Base-by-base conservation (phyloP, 371 early-diverging fungal genomes). In the Haplosporangium sp. region DNA sequence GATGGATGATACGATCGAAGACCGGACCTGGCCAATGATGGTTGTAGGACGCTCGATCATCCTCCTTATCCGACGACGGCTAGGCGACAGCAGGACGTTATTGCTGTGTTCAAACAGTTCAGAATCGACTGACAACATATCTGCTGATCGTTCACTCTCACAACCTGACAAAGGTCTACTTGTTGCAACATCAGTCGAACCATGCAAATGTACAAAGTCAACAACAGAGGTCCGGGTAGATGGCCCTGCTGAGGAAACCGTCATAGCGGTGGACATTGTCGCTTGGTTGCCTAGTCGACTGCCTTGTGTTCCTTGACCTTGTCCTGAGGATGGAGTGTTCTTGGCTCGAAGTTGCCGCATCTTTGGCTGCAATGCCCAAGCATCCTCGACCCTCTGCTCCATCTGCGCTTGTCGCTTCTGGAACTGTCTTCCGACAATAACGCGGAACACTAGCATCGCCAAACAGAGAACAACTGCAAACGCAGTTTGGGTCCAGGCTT, bases 21-120 rank as follows among this genome's bases (percentile, higher is more conserved):
- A 51, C 2, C 74, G 53, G 40, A 60, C 68, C 12, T 74, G 74
- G 37, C 74, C 74, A 50, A 67, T 63, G 45, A 74, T 74, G 10
- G 74, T 74, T 10, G 57, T 59, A 1, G 74, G 74, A 10, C 74
- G 55, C 40, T 62, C 53, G 23, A 62, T 61, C 37, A 69, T 62
- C 29, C 57, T 38, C 51, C 50, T 56, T 14, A 54, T 47, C 36
- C 67, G 21, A 0, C 55, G 60, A 18, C 67, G 46, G 13, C 51
- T 54, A 2, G 54, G 29, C 10, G 20, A 20, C 50, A 6, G 50
- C 6, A n/a, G 18, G 20, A 3, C 50, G 14, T 50, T 18, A 20
- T 50, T 50, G 12, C 0, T 29, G 29, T 29, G 2, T 29, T 4
- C 29, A 29, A 29, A 29, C 29, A 29, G 1, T 29, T 29, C 29